Evolutionary conservation across 1,284 basidiomycete genomes (phyloP).

Genomic region (Puccinia coronata): DNA sequence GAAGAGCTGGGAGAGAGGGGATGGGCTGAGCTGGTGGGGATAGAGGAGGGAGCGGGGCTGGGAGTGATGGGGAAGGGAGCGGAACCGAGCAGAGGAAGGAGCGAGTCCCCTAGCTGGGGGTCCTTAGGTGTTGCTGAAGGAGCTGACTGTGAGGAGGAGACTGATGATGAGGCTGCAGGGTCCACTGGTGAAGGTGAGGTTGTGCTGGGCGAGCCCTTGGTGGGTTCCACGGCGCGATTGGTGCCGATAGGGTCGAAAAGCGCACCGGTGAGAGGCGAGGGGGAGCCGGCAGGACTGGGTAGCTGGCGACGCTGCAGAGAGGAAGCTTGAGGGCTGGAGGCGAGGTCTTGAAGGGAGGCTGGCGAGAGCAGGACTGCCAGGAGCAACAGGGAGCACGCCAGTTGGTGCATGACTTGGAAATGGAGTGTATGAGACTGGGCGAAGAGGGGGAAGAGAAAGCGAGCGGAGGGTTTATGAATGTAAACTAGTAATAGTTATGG

Average conservation of each 20-base stretch:
- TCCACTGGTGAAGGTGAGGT: not conserved
- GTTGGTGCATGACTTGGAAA: not conserved
- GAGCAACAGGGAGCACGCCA: not conserved
- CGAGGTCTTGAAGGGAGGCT: not conserved
- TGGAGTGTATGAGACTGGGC: not conserved
- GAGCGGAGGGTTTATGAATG: too few relatives aligned
- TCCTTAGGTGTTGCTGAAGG: not conserved
- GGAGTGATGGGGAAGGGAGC: not conserved
- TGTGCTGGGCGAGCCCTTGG: not conserved
- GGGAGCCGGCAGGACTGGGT: slow-evolving; percentile 10
- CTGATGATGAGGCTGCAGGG: not conserved
- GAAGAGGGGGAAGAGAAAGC: not conserved
- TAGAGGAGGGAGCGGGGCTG: not conserved
- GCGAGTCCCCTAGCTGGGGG: not conserved
- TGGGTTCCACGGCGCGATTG: not conserved
- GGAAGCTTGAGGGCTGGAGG: not conserved
- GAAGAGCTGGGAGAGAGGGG: not conserved
- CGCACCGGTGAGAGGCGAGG: not conserved
- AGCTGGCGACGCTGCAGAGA: not conserved
- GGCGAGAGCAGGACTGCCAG: not conserved
- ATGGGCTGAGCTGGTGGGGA: not conserved
- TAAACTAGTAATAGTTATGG: too few relatives aligned
- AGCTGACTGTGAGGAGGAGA: not conserved
- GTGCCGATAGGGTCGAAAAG: not conserved
- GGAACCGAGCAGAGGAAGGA: not conserved